These are phyloP conservation scores for Ochromonas danica DNA, from an alignment of 108 stramenopile genomes.

Conservation along the genomic window DNA sequence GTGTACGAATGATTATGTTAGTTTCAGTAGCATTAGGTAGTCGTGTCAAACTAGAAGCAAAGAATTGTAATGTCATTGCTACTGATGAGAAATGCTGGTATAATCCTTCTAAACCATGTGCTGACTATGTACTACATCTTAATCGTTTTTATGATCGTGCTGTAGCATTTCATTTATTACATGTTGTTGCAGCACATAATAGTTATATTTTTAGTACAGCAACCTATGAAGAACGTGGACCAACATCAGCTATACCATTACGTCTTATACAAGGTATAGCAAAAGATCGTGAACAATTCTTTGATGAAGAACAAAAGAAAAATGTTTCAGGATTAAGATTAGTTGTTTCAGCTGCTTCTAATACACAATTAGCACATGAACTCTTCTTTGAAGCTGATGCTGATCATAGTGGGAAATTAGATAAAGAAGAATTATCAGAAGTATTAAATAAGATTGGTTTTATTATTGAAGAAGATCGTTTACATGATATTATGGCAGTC, in stretches of 20 bases:
- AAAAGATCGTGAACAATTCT: not conserved
- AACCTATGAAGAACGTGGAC: not conserved
- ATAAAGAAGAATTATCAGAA: conserved; percentile 27
- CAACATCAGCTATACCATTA: not conserved
- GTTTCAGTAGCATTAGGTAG: not conserved
- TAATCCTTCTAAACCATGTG: not conserved
- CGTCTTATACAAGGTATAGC: not conserved
- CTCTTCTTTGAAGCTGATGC: conserved; percentile 26
- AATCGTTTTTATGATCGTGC: not conserved
- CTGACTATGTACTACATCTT: not conserved
- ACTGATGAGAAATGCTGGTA: not conserved
- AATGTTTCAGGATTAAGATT: not conserved
- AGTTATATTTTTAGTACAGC: not conserved
- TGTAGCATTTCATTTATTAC: conserved; percentile 5
- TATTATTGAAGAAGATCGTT: not conserved
- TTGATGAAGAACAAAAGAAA: conserved; percentile 24
- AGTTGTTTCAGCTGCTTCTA: not conserved
- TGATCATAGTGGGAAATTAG: conserved; percentile 24
- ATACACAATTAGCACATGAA: not conserved
- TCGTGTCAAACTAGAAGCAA: not conserved
- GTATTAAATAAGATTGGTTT: conserved; percentile 23
- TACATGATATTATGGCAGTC: not conserved
- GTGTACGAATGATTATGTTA: conserved; percentile 7
- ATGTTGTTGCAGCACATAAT: conserved; percentile 11
- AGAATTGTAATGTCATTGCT: conserved; percentile 17